A percentile compares a stretch with the other conserved stretches of the same genome.
phyloP scores from a whole-genome alignment of 495 filamentous ascomycete genomes.

The Penicillium lividum region DNA sequence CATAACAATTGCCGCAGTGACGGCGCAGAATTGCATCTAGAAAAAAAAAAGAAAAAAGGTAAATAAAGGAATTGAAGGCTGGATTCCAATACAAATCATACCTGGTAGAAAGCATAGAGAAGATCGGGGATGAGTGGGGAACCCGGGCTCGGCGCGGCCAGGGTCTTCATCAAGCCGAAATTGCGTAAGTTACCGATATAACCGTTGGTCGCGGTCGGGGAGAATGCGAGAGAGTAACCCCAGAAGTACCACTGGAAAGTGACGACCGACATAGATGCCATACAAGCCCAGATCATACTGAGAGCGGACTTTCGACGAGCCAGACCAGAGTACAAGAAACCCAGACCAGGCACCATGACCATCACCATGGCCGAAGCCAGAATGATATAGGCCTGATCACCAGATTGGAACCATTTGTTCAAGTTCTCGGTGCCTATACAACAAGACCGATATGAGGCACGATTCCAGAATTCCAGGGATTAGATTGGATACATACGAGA shows the following conservation, averaged over 20 bases:
- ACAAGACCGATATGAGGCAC: not conserved
- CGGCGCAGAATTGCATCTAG: constrained; percentile 94
- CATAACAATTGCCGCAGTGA: constrained; percentile 90
- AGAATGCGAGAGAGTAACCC: constrained; percentile 73
- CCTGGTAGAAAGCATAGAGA: constrained; percentile 70
- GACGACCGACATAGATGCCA: constrained; percentile 63
- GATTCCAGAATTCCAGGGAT: not conserved
- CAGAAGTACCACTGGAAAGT: constrained; percentile 78
- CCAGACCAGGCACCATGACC: constrained; percentile 79
- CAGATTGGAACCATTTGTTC: constrained; percentile 82
- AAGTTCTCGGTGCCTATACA: constrained; percentile 63
- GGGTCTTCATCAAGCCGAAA: constrained; percentile 65
- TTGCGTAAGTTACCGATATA: constrained; percentile 67
- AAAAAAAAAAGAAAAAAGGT: not conserved
- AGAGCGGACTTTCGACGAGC: constrained; percentile 65
- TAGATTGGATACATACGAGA: constrained; percentile 63
- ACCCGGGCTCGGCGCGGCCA: constrained; percentile 63
- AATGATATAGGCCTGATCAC: constrained; percentile 87
- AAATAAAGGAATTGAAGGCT: not conserved
- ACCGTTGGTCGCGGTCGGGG: constrained; percentile 60
- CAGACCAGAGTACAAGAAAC: constrained; percentile 68
- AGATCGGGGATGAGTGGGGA: constrained; percentile 63
- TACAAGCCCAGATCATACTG: constrained; percentile 71
- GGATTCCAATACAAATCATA: constrained; percentile 26
- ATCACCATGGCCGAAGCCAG: constrained; percentile 92